Conservation (phyloP, 208 protist genomes). For the Tritrichomonas musculus region DNA sequence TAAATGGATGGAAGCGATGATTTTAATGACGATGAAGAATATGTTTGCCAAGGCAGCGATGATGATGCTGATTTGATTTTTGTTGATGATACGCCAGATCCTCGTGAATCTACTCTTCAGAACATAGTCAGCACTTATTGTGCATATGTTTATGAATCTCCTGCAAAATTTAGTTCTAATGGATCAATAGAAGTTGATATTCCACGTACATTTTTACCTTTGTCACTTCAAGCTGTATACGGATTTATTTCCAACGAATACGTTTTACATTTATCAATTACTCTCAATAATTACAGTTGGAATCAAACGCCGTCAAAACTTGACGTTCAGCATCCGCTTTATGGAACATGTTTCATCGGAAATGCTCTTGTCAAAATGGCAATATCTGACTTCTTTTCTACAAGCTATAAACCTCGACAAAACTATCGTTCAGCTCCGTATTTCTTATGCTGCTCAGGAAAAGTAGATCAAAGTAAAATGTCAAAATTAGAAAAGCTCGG, state of each 20-base stretch:
- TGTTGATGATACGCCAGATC: background rate
- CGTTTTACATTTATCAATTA: background rate
- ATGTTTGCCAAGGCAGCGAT: background rate
- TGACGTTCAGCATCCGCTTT: background rate
- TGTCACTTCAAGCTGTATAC: background rate
- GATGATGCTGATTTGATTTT: background rate
- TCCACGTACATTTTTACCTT: background rate
- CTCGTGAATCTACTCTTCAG: background rate
- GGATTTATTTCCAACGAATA: background rate
- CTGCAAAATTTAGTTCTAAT: background rate
- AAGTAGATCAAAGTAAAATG: background rate
- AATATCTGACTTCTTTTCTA: background rate
- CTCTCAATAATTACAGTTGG: background rate
- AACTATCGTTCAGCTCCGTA: background rate
- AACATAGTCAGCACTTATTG: background rate
- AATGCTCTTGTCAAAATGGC: background rate
- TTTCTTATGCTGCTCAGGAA: background rate
- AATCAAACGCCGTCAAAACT: background rate
- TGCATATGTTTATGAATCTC: background rate
- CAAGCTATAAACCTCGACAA: background rate
- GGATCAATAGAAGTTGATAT: background rate
- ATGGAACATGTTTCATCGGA: background rate
- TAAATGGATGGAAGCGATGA: too few relatives aligned
- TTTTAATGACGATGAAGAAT: background rate
- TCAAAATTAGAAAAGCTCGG: background rate